phyloP scores from a whole-genome alignment of 768 basidiomycete genomes.

The Naganishia friedmannii region DNA sequence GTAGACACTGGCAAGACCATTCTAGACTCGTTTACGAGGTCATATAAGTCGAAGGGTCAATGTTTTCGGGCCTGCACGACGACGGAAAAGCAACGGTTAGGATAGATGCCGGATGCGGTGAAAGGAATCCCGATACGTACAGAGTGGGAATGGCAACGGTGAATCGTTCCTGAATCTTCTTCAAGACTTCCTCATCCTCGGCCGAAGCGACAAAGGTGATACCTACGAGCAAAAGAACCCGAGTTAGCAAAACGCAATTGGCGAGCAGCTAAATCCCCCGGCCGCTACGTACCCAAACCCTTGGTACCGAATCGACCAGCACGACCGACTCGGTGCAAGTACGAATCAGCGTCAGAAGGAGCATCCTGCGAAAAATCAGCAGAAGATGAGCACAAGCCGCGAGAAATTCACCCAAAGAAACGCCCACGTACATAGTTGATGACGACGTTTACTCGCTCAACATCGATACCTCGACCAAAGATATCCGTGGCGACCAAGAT shows the following conservation, averaged over 20 bases:
- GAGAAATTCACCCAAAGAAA: too few species aligned
- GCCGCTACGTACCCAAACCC: constrained; percentile 65
- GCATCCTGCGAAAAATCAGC: constrained; percentile 59
- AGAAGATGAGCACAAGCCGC: background rate
- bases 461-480: constrained; percentile 98
- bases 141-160: constrained; percentile 95
- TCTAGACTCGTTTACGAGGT: constrained; percentile 3
- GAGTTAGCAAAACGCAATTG: background rate
- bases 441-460: constrained; percentile 98
- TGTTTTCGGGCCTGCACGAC: constrained; percentile 26
- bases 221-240: constrained; percentile 58
- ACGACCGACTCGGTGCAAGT: constrained; percentile 97
- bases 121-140: background rate
- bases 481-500: constrained; percentile 98
- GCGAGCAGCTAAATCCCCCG: background rate
- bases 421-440: constrained; percentile 70
- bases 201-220: constrained; percentile 95
- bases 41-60: constrained; percentile 34
- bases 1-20: background rate
- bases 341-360: constrained; percentile 94
- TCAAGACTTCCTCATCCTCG: constrained; percentile 88
- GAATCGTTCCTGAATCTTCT: constrained; percentile 89
- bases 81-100: background rate
- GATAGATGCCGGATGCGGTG: background rate
- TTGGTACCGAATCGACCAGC: constrained; percentile 99